Conservation (phyloP, 2,329 filamentous ascomycete species). For the Pseudopyrenochaeta lycopersici region DNA sequence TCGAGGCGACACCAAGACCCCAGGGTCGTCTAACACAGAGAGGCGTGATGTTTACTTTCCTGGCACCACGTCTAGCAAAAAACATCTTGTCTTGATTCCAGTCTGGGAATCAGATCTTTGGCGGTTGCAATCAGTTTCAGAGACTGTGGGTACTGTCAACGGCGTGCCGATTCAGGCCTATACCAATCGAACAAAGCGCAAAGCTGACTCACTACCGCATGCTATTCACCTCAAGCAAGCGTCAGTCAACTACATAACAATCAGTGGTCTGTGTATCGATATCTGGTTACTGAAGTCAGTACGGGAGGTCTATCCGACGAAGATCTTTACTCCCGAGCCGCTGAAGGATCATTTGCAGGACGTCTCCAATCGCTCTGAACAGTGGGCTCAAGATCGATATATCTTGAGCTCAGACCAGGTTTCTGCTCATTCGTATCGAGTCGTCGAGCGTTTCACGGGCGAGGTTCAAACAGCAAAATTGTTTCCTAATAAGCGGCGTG, state of each 20-base stretch:
- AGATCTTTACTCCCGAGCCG: not conserved
- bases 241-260: slow-evolving; percentile 7
- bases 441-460: slow-evolving; percentile 23
- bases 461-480: slow-evolving; percentile 18
- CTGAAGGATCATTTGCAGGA: slow-evolving; percentile 6
- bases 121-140: slow-evolving; percentile 15
- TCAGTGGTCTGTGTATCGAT: slow-evolving; percentile 15
- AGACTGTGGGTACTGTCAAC: slow-evolving; percentile 18
- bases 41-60: slow-evolving; percentile 24
- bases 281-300: slow-evolving; percentile 22
- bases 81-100: slow-evolving; percentile 13
- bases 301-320: slow-evolving; percentile 1
- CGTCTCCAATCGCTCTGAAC: slow-evolving; percentile 7
- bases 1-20: not conserved
- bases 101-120: slow-evolving; percentile 11
- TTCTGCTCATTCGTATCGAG: slow-evolving; percentile 10
- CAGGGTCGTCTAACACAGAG: not conserved
- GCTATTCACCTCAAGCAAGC: slow-evolving; percentile 14
- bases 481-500: not conserved
- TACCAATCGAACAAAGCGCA: slow-evolving; percentile 7
- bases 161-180: slow-evolving; percentile 17
- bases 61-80: slow-evolving; percentile 3
- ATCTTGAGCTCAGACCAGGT: slow-evolving; percentile 6
- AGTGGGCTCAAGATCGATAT: slow-evolving; percentile 14
- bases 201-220: slow-evolving; percentile 1